phyloP scores from a whole-genome alignment of 352 stramenopile genomes.

The Globisporangium rhizosaccharum region DNA sequence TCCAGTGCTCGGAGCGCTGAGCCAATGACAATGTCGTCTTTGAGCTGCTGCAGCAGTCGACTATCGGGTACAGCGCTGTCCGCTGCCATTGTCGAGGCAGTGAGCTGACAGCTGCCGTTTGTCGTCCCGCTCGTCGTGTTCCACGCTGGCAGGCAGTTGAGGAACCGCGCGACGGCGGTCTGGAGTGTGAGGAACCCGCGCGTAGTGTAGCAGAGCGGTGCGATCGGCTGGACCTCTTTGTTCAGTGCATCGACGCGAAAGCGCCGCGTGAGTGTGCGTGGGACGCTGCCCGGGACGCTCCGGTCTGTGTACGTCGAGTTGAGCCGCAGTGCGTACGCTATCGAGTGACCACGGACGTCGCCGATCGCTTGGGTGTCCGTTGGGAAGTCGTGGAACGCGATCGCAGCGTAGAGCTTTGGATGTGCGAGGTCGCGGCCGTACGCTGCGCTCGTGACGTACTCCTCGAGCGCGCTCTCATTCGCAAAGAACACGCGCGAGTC shows the following conservation, averaged over 20 bases:
- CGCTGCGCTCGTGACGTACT: slow-evolving; percentile 38
- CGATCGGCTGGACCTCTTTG: slow-evolving; percentile 15
- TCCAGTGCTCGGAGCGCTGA: slow-evolving; percentile 22
- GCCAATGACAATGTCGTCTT: slow-evolving; percentile 49
- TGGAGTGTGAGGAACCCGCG: slow-evolving; percentile 73
- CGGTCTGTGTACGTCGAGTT: slow-evolving; percentile 46
- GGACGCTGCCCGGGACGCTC: slow-evolving; percentile 32
- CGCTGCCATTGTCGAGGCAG: slow-evolving; percentile 22
- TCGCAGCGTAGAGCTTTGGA: slow-evolving; percentile 65
- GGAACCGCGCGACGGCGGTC: slow-evolving; percentile 51
- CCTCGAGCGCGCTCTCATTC: slow-evolving; percentile 43
- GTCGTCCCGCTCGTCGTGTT: slow-evolving; percentile 21
- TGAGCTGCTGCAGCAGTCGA: slow-evolving; percentile 37
- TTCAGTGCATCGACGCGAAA: slow-evolving; percentile 17
- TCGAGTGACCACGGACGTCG: slow-evolving; percentile 23
- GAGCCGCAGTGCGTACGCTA: slow-evolving; percentile 61
- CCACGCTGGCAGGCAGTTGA: slow-evolving; percentile 66
- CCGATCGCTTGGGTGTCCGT: slow-evolving; percentile 25
- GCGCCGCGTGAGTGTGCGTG: slow-evolving; percentile 25
- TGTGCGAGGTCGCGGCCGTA: slow-evolving; percentile 42
- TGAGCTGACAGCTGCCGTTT: slow-evolving; percentile 38
- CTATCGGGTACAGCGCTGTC: slow-evolving; percentile 20
- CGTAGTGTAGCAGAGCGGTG: slow-evolving; percentile 44
- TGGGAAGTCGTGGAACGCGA: slow-evolving; percentile 56
- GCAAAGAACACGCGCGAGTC: slow-evolving; percentile 60